phyloP scores from a whole-genome alignment of 2,329 filamentous ascomycete species.

The Xylaria hypoxylon region DNA sequence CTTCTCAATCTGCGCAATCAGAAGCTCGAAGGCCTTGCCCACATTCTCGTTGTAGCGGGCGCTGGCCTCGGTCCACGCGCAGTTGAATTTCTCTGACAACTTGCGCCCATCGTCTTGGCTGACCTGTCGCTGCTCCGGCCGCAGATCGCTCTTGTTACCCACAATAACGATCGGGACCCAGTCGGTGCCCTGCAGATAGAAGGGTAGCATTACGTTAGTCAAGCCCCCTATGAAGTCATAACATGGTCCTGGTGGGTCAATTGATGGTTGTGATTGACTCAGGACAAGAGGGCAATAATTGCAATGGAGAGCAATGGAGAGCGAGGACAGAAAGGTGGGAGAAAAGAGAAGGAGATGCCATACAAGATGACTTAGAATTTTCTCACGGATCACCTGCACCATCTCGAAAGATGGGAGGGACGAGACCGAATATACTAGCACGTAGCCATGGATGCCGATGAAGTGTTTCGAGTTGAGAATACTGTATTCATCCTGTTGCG shows the following conservation, averaged over 20 bases:
- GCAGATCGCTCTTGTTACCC: conserved; percentile 95
- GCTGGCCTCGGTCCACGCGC: conserved; percentile 94
- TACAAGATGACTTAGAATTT: conserved; percentile 96
- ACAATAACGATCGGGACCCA: conserved; percentile 94
- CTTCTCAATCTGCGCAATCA: conserved; percentile 96
- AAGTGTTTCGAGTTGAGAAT: conserved; percentile 99
- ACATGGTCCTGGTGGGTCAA: background rate
- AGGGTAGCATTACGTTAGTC: conserved; percentile 24
- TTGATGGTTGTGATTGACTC: conserved; percentile 1
- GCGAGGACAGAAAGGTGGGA: background rate
- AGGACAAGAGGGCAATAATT: background rate
- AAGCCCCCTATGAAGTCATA: conserved; percentile 22
- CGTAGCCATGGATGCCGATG: conserved; percentile 98
- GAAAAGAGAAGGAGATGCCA: conserved; percentile 48
- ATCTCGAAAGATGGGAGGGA: conserved; percentile 97
- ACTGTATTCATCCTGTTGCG: conserved; percentile 89
- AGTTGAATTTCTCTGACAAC: conserved; percentile 86
- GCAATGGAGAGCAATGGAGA: background rate
- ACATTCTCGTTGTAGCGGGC: conserved; percentile 96
- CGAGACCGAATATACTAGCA: conserved; percentile 98
- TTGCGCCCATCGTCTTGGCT: conserved; percentile 85
- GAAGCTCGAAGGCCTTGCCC: conserved; percentile 88
- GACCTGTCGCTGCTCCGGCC: conserved; percentile 93
- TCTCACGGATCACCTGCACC: conserved; percentile 94
- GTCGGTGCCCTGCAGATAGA: conserved; percentile 73